Percentiles rank a stretch among this genome's conserved stretches.
Evolutionary conservation across 345 rosid species (phyloP).

Genomic region (Nasturtium officinale): DNA sequence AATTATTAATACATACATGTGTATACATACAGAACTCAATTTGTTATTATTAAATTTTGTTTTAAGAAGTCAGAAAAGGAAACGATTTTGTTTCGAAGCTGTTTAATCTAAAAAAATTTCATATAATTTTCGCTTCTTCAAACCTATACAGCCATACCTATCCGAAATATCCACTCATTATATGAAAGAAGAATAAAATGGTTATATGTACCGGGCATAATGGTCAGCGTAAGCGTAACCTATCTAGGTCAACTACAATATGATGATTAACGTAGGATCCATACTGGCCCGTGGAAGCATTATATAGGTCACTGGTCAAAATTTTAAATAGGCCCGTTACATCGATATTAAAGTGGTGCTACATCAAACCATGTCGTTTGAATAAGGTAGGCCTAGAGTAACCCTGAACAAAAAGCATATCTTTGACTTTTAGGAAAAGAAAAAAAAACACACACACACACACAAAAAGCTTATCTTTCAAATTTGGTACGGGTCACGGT

Average conservation of each 20-base stretch:
- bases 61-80: neutral
- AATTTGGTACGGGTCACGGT: constrained; percentile 20
- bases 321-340: neutral
- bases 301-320: neutral
- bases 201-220: neutral
- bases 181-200: neutral
- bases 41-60: constrained; percentile 13
- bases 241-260: neutral
- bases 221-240: neutral
- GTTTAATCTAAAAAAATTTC: neutral
- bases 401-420: too few species aligned
- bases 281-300: neutral
- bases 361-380: too few species aligned
- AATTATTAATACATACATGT: neutral
- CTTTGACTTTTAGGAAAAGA: too few species aligned
- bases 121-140: constrained; percentile 3
- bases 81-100: constrained; percentile 13
- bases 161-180: too few species aligned
- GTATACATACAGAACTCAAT: neutral
- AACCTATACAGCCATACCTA: too few species aligned
- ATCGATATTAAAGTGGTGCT: neutral
- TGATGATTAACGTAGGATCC: neutral
- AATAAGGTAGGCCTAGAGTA: too few species aligned
- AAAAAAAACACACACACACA: too few species aligned
- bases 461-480: too few species aligned